These are phyloP conservation scores for Phlyctochytrium arcticum DNA, from an alignment of 192 early-diverging fungal genomes.

Conservation along the genomic window DNA sequence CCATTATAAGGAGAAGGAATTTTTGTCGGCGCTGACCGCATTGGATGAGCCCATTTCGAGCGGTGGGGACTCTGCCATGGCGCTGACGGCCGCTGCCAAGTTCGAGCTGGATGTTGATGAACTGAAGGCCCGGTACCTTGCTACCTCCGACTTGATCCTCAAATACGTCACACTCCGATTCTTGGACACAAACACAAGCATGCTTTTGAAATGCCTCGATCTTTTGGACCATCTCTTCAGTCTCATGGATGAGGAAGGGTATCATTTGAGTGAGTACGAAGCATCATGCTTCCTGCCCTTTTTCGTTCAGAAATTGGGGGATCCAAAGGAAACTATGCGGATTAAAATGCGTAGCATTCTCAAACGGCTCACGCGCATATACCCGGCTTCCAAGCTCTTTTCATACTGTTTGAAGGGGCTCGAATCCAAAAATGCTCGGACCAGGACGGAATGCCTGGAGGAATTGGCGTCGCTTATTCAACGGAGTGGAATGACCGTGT, in stretches of 20 bases:
- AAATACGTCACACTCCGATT: slow-evolving; percentile 87
- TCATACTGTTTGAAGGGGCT: slow-evolving; percentile 67
- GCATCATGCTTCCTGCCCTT: slow-evolving; percentile 72
- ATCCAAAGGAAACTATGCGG: slow-evolving; percentile 80
- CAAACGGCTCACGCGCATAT: slow-evolving; percentile 65
- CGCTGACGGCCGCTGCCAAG: background rate
- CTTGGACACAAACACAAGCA: slow-evolving; percentile 88
- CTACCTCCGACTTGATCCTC: slow-evolving; percentile 74
- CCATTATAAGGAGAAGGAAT: slow-evolving; percentile 85
- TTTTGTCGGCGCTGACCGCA: slow-evolving; percentile 57
- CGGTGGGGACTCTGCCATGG: background rate
- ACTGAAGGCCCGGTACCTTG: slow-evolving; percentile 57
- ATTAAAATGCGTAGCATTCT: slow-evolving; percentile 67
- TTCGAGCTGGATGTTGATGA: slow-evolving; percentile 39
- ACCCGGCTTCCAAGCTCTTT: slow-evolving; percentile 77
- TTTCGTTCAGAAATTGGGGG: slow-evolving; percentile 71
- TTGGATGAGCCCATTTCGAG: slow-evolving; percentile 64
- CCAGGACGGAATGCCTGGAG: slow-evolving; percentile 78
- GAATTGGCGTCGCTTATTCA: slow-evolving; percentile 71
- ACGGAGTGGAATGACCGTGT: slow-evolving; percentile 61
- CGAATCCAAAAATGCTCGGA: slow-evolving; percentile 72
- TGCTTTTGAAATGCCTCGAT: slow-evolving; percentile 80
- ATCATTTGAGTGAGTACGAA: slow-evolving; percentile 75
- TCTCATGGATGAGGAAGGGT: slow-evolving; percentile 60
- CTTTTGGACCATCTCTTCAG: slow-evolving; percentile 69